These are phyloP conservation scores for Jackrogersella multiformis DNA, from an alignment of 495 filamentous ascomycete species.

Conservation along the genomic window DNA sequence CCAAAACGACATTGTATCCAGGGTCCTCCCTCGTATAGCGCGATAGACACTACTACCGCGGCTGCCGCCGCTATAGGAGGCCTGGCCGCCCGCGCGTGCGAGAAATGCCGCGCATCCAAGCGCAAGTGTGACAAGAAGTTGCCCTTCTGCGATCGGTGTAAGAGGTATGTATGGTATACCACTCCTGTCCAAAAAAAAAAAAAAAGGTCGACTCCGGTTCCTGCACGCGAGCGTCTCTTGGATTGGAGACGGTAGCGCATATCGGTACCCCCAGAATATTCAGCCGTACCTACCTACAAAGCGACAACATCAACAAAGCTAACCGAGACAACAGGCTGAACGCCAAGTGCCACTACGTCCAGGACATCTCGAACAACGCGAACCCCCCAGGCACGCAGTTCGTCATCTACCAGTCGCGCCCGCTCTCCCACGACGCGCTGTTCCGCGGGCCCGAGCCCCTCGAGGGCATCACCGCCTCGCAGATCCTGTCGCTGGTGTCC, in stretches of 20 bases:
- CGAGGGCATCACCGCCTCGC: slow-evolving; percentile 40
- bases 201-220: background rate
- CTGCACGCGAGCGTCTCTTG: background rate
- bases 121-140: slow-evolving; percentile 50
- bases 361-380: slow-evolving; percentile 34
- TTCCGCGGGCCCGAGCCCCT: slow-evolving; percentile 43
- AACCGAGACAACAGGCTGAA: slow-evolving; percentile 37
- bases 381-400: slow-evolving; percentile 31
- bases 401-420: slow-evolving; percentile 42
- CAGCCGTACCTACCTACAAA: background rate
- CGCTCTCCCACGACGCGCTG: slow-evolving; percentile 39
- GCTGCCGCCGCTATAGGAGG: slow-evolving; percentile 20
- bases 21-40: slow-evolving; percentile 17
- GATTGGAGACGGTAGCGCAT: background rate
- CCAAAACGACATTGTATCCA: slow-evolving; percentile 37
- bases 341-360: slow-evolving; percentile 46
- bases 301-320: too few species aligned
- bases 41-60: slow-evolving; percentile 23
- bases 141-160: slow-evolving; percentile 46
- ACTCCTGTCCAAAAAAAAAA: background rate
- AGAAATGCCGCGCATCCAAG: slow-evolving; percentile 48
- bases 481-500: slow-evolving; percentile 44
- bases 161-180: slow-evolving; percentile 41
- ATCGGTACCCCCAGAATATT: background rate
- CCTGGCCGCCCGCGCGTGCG: slow-evolving; percentile 46